These are phyloP conservation scores for Lycium barbarum DNA, from an alignment of 257 asterid genomes.

Conservation along the genomic window DNA sequence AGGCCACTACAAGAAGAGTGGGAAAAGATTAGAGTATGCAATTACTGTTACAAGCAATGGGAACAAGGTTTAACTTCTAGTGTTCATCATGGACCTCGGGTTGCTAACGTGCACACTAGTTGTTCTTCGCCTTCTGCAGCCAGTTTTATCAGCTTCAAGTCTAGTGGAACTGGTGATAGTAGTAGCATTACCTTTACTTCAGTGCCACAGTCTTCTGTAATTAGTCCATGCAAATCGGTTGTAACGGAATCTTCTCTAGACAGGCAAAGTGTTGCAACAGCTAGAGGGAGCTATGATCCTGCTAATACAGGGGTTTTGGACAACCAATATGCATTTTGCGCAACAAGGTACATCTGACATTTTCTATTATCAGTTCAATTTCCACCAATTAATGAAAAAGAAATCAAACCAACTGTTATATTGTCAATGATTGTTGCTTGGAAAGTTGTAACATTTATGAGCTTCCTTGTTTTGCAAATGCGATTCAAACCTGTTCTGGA, in stretches of 20 bases:
- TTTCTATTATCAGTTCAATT: constrained; percentile 24
- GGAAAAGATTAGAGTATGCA: constrained; percentile 84
- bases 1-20: constrained; percentile 55
- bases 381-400: background rate
- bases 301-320: constrained; percentile 44
- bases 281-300: constrained; percentile 43
- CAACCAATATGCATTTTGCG: constrained; percentile 48
- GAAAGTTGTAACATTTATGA: background rate
- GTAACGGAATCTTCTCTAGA: constrained; percentile 58
- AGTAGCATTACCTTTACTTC: constrained; percentile 62
- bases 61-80: constrained; percentile 44
- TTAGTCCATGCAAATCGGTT: constrained; percentile 65
- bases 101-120: constrained; percentile 53
- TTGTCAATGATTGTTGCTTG: constrained; percentile 20
- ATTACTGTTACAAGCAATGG: constrained; percentile 86
- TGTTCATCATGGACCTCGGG: constrained; percentile 56
- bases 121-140: constrained; percentile 62
- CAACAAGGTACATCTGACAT: constrained; percentile 59
- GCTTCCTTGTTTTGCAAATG: background rate
- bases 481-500: too few species aligned
- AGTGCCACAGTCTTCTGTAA: constrained; percentile 61
- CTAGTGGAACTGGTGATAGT: constrained; percentile 77
- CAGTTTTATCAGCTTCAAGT: constrained; percentile 83
- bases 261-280: constrained; percentile 48
- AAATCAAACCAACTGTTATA: constrained; percentile 1